phyloP scores from a whole-genome alignment of 2,329 filamentous ascomycete species.

The Mycosphaerella arachidis region DNA sequence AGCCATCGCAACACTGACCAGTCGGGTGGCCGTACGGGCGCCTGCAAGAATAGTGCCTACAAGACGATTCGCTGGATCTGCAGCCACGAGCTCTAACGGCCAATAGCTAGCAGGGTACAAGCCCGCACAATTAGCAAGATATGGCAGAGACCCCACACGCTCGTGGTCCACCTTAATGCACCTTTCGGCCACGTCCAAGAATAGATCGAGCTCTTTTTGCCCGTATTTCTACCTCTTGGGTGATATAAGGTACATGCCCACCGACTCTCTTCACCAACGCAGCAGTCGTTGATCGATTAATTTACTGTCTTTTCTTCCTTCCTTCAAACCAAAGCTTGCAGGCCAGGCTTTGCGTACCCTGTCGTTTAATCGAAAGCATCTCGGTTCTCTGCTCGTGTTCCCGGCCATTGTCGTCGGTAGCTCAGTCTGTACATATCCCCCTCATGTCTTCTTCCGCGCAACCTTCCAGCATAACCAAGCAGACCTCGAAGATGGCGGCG shows the following conservation, averaged over 20 bases:
- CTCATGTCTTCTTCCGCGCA: constrained; percentile 44
- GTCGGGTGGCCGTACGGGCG: constrained; percentile 19
- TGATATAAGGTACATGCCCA: constrained; percentile 46
- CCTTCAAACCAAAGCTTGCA: constrained; percentile 41
- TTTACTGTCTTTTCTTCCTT: constrained; percentile 41
- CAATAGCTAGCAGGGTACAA: constrained; percentile 23
- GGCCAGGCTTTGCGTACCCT: constrained; percentile 45
- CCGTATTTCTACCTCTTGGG: constrained; percentile 38
- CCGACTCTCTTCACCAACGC: constrained; percentile 34
- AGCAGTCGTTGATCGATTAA: constrained; percentile 42
- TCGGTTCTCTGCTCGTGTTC: constrained; percentile 30
- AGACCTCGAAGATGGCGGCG: constrained; percentile 46
- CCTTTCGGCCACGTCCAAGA: constrained; percentile 38
- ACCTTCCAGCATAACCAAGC: constrained; percentile 37
- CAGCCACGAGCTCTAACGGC: constrained; percentile 23
- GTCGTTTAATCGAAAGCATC: constrained; percentile 37
- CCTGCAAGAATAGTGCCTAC: constrained; percentile 23
- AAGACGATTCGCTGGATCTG: constrained; percentile 23
- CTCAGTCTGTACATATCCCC: constrained; percentile 39
- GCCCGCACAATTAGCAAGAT: constrained; percentile 24
- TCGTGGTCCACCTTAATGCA: constrained; percentile 14
- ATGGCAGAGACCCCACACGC: constrained; percentile 21
- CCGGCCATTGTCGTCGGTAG: constrained; percentile 29
- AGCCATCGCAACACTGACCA: constrained; percentile 20
- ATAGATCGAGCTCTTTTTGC: constrained; percentile 42